Evolutionary conservation across 352 stramenopile genomes (phyloP).

Genomic region (Phytophthora boehmeriae): DNA sequence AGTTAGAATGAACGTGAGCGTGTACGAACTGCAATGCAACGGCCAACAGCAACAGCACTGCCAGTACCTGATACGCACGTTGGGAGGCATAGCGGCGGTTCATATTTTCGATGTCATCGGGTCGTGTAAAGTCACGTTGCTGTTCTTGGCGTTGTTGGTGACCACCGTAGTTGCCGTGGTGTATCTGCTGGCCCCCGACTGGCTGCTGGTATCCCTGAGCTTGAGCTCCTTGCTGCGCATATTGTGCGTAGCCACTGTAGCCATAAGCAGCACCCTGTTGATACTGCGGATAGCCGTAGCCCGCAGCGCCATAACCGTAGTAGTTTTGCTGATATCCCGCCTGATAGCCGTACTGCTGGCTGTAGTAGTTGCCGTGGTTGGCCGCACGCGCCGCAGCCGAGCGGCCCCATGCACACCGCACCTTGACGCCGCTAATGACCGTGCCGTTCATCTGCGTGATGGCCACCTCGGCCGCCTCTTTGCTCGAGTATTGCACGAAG

Average conservation of each 20-base stretch:
- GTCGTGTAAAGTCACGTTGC: slow-evolving; percentile 71
- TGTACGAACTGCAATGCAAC: neutral
- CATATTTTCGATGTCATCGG: slow-evolving; percentile 76
- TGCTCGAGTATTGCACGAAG: slow-evolving; percentile 90
- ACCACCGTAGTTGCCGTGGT: slow-evolving; percentile 37
- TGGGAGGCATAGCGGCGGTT: slow-evolving; percentile 82
- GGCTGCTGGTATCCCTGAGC: slow-evolving; percentile 42
- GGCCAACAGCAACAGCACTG: slow-evolving; percentile 24
- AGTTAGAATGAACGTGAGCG: neutral
- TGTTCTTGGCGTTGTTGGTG: slow-evolving; percentile 49
- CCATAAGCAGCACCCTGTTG: slow-evolving; percentile 40
- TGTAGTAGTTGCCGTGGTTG: slow-evolving; percentile 48
- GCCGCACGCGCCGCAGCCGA: slow-evolving; percentile 64
- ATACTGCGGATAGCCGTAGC: slow-evolving; percentile 64
- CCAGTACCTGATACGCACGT: slow-evolving; percentile 79
- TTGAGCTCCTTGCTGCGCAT: slow-evolving; percentile 49
- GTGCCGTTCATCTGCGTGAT: slow-evolving; percentile 91
- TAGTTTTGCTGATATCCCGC: slow-evolving; percentile 46
- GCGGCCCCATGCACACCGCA: slow-evolving; percentile 90
- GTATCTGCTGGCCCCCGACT: slow-evolving; percentile 39
- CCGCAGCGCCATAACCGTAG: slow-evolving; percentile 13
- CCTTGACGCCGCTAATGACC: slow-evolving; percentile 76
- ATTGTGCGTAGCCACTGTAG: slow-evolving; percentile 58
- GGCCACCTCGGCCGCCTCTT: slow-evolving; percentile 82
- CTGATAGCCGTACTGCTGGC: slow-evolving; percentile 60